Evolutionary conservation across 2,329 filamentous ascomycete species (phyloP).

Genomic region (Colletotrichum eremochloae): DNA sequence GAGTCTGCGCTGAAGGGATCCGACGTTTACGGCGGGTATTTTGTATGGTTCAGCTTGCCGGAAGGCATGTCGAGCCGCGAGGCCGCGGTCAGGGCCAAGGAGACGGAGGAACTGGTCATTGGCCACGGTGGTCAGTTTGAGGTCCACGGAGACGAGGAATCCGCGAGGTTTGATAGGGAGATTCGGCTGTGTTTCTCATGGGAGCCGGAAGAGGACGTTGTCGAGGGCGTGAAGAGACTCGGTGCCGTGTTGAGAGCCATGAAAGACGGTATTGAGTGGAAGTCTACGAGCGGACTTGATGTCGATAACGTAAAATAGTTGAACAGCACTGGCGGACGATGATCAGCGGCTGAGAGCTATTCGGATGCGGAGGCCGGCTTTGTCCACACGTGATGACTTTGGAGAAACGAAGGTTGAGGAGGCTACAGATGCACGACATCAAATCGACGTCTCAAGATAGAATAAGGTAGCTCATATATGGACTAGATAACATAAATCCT

Average conservation of each 20-base stretch:
- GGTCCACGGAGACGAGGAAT: conserved; percentile 68
- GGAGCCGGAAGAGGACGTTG: conserved; percentile 75
- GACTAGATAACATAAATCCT: neutral
- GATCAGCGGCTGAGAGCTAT: neutral
- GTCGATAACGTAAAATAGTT: conserved; percentile 37
- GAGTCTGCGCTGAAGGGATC: conserved; percentile 53
- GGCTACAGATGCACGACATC: neutral
- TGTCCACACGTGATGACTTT: neutral
- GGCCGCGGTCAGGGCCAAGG: conserved; percentile 69
- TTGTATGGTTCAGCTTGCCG: conserved; percentile 82
- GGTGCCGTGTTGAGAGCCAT: conserved; percentile 59
- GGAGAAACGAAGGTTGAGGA: neutral
- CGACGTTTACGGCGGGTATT: conserved; percentile 81
- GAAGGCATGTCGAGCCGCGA: conserved; percentile 62
- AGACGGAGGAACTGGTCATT: conserved; percentile 75
- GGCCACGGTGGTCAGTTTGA: conserved; percentile 79
- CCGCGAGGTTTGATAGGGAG: conserved; percentile 68
- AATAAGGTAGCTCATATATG: neutral
- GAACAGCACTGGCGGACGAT: neutral
- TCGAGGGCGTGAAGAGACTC: conserved; percentile 76
- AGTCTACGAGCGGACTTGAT: conserved; percentile 19
- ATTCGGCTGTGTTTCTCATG: conserved; percentile 80
- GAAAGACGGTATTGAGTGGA: conserved; percentile 46
- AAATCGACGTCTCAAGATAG: too few relatives aligned
- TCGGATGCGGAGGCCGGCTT: neutral